These are phyloP conservation scores for Chaetomiaceae sp. DNA, from an alignment of 2,329 filamentous ascomycete species.

Conservation along the genomic window DNA sequence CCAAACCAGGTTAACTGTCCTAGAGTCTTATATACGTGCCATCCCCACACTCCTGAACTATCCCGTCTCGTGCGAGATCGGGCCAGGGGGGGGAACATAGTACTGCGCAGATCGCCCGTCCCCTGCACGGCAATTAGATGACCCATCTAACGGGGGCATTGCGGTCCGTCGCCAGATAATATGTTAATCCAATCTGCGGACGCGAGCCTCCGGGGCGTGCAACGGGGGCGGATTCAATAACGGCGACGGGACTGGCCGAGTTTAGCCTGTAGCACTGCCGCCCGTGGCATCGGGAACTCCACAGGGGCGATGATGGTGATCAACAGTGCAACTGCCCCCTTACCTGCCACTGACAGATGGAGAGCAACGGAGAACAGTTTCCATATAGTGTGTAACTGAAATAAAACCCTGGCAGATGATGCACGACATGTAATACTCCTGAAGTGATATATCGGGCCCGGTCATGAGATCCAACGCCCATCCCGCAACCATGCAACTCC, in stretches of 20 bases:
- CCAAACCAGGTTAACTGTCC: neutral
- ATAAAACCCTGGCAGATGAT: too few relatives aligned
- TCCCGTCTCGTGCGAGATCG: neutral
- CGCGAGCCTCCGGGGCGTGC: conserved; percentile 17
- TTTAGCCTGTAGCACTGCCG: conserved; percentile 17
- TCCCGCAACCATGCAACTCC: neutral
- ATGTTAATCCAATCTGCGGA: conserved; percentile 16
- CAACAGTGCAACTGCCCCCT: too few relatives aligned
- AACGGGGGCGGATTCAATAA: conserved; percentile 12
- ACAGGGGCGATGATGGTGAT: neutral
- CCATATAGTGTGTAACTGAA: too few relatives aligned
- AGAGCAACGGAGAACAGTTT: too few relatives aligned
- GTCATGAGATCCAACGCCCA: neutral
- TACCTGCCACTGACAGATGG: too few relatives aligned
- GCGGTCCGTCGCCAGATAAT: conserved; percentile 12
- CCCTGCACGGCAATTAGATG: neutral
- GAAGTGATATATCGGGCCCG: neutral
- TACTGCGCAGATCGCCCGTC: too few relatives aligned
- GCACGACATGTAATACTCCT: too few relatives aligned
- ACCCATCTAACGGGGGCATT: conserved; percentile 9
- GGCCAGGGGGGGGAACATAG: too few relatives aligned
- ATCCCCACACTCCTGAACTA: neutral
- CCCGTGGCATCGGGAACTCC: neutral
- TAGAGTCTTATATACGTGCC: neutral
- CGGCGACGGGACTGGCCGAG: neutral